Evolutionary conservation across 2,329 filamentous ascomycete species (phyloP), one percentile per base, ranked within the genome.

Genomic region (Botrytis squamosa): DNA sequence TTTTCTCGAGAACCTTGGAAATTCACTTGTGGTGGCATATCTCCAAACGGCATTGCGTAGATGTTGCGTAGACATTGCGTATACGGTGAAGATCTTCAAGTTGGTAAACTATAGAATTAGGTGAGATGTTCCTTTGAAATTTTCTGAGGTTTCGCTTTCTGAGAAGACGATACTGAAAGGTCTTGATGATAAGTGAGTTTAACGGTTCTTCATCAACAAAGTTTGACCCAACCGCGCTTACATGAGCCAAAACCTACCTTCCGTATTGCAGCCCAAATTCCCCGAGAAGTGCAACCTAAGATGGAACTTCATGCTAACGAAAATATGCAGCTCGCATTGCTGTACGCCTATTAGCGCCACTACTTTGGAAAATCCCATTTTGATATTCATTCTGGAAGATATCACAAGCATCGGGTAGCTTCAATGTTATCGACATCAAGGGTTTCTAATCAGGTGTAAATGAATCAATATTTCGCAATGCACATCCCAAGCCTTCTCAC

Each of bases 291-390:
- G 20, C 20, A 36, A 59, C 29, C 49, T n/a, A 57, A 60, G 67
- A 33, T 62, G n/a, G 46, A 20, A 63, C n/a, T 10, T 33, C 49
- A 63, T 49, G 38, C 40, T 36, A 59, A 46, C 68, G 40, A 59
- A 63, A 59, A 63, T 52, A 70, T 71, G 57, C 69, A 71, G 29
- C 29, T 71, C n/a, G 22, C 29, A 25, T 49, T 7, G 8, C 14
- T 49, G 42, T 52, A 63, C 29, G 69, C 42, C 59, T 33, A n/a
- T 49, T n/a, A 49, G 69, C 57, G 57, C 59, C 68, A 71, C 69
- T 22, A n/a, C 36, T 49, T 52, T 18, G 55, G 38, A 20, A 22
- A 29, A 70, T 52, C 29, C 7, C 10, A 33, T 67, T 18, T 59
- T 7, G 29, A 69, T 59, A 33, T 25, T 3, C 33, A 42, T 59